Base-by-base conservation (phyloP, 768 basidiomycete genomes). In the Rhodocollybia butyracea region DNA sequence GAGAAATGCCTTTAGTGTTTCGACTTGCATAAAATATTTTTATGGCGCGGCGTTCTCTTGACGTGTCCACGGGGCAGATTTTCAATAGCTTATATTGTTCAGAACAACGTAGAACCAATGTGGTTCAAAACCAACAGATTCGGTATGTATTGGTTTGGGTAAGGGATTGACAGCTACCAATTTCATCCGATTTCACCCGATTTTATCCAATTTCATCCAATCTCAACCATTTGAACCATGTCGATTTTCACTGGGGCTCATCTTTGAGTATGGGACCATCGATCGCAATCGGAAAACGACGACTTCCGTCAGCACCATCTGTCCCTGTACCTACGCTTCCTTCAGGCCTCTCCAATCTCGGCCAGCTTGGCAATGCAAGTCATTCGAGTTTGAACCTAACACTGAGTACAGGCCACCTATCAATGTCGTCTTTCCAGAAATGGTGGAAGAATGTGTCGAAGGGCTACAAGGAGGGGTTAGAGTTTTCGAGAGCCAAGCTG, bases 401-500 rank as follows among this genome's bases (percentile, higher is more conserved):
- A 22, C 70, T 78, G 59, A 83, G 81, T 61, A 68, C 73, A 17
- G 67, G 67, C 3, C 80, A 83, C 60, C 66, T 76, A 8, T 76
- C 78, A 22, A 78, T 84, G 71, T 73, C 74, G 58, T 72, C 77
- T 1, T 85, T 93, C 55, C 80, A 86, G 53, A 67, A 81, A 58
- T 77, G 88, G 59, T 74, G 88, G 34, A 83, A 81, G 53, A 89
- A 91, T 62, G 88, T 93, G 29, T 79, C 77, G 31, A 74, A 72
- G 59, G 80, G 89, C 60, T 93, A 93, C 63, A 85, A 88, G 54
- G 80, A 80, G 31, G 83, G 90, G 45, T 67, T 93, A 64, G 89
- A 91, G 59, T 93, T 89, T 65, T 72, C 93, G 61, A 81, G 87
- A 32, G 91, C 91, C 34, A 87, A 88, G 70, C 66, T 93, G 65